These are phyloP conservation scores for Adansonia rubrostipa DNA, from an alignment of 441 rosid species.

Conservation along the genomic window DNA sequence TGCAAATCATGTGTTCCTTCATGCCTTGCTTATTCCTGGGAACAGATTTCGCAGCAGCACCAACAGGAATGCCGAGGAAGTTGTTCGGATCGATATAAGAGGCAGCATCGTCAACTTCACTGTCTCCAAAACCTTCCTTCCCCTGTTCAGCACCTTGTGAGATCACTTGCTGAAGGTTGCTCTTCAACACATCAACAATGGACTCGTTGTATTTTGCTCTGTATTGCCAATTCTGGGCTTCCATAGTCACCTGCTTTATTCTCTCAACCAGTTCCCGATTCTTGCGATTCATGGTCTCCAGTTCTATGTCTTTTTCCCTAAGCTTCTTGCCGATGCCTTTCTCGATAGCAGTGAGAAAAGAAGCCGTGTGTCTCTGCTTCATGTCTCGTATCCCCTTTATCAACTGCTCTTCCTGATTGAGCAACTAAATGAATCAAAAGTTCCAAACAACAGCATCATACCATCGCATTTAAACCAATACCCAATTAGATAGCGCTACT, in stretches of 20 bases:
- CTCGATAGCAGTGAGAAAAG: conserved; percentile 65
- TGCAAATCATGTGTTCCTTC: conserved; percentile 56
- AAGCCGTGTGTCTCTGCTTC: conserved; percentile 64
- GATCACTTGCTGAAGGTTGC: conserved; percentile 68
- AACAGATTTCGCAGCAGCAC: conserved; percentile 32
- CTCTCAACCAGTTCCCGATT: conserved; percentile 67
- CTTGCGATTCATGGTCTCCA: conserved; percentile 66
- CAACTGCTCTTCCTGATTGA: conserved; percentile 61
- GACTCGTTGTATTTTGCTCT: conserved; percentile 77
- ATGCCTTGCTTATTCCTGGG: conserved; percentile 32
- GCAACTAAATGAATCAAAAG: conserved; percentile 8
- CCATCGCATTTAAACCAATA: background rate
- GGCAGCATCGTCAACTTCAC: conserved; percentile 68
- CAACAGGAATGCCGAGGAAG: conserved; percentile 40
- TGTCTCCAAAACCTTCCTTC: conserved; percentile 86
- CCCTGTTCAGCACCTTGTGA: conserved; percentile 68
- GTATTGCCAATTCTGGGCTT: conserved; percentile 78
- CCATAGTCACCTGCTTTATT: conserved; percentile 60
- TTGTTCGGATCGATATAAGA: conserved; percentile 57
- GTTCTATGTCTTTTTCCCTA: conserved; percentile 67
- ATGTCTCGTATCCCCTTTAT: conserved; percentile 68
- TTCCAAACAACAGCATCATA: background rate
- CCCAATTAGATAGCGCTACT: background rate
- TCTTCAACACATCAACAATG: conserved; percentile 58
- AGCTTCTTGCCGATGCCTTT: conserved; percentile 67